Conservation (phyloP, 2,329 filamentous ascomycete genomes). For the Ophiocordyceps camponoti-rufipedis region DNA sequence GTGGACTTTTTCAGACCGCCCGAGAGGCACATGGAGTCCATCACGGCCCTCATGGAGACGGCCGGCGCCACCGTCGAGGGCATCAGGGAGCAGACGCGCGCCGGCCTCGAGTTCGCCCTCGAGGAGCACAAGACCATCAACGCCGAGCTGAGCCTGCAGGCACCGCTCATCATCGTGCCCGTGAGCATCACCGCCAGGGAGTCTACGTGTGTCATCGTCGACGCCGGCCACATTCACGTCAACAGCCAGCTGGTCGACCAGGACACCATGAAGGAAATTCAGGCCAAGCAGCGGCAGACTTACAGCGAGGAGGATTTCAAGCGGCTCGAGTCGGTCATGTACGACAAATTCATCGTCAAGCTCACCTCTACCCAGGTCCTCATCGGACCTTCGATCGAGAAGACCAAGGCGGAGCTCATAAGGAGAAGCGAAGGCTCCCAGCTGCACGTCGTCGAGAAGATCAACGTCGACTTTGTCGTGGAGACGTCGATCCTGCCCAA, state of each 20-base stretch:
- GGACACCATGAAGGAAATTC: slow-evolving; percentile 73
- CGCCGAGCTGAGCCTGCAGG: slow-evolving; percentile 85
- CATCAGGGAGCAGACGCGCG: slow-evolving; percentile 83
- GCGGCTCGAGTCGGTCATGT: slow-evolving; percentile 82
- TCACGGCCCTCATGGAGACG: slow-evolving; percentile 85
- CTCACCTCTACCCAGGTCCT: slow-evolving; percentile 88
- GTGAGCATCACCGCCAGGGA: slow-evolving; percentile 71
- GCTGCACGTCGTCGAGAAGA: slow-evolving; percentile 84
- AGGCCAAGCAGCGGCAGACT: slow-evolving; percentile 72
- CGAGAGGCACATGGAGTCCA: slow-evolving; percentile 95
- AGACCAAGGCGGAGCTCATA: slow-evolving; percentile 66
- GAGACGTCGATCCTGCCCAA: slow-evolving; percentile 95
- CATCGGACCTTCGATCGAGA: slow-evolving; percentile 83
- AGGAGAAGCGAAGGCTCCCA: slow-evolving; percentile 48
- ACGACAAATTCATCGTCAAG: slow-evolving; percentile 90
- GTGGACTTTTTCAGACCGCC: slow-evolving; percentile 93
- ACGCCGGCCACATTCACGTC: slow-evolving; percentile 90
- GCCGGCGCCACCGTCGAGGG: slow-evolving; percentile 93
- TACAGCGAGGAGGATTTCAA: slow-evolving; percentile 84
- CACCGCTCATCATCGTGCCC: slow-evolving; percentile 88
- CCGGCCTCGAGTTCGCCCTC: slow-evolving; percentile 86
- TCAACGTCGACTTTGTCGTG: slow-evolving; percentile 95
- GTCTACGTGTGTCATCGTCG: slow-evolving; percentile 79
- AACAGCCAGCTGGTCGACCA: slow-evolving; percentile 89
- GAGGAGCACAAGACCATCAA: slow-evolving; percentile 98